Base-by-base conservation (phyloP, 2,329 filamentous ascomycete genomes). In the Nakataea oryzae region DNA sequence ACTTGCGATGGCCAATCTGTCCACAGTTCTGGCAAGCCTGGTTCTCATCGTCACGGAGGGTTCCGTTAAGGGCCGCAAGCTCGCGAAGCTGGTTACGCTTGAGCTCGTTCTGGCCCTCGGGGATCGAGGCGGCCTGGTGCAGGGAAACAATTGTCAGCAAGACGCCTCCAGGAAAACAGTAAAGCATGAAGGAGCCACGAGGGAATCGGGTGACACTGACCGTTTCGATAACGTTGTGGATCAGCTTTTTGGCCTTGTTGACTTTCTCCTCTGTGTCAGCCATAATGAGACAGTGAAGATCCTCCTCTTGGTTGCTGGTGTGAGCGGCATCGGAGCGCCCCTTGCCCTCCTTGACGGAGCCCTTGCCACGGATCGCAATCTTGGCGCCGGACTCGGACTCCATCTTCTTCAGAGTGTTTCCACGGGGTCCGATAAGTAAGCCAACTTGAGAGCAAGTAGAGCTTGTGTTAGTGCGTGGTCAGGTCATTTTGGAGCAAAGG, bases 321-420 rank as follows among this genome's bases (percentile, higher is more conserved):
- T 99, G 95, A 79, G 95, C 95, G 71, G 95, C 95, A 76, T 99
- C 95, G 80, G 95, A 97, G 69, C 95, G 92, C 69, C 95, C 95
- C 77, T 99, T 99, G 81, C 95, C 95, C 85, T 99, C 95, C 79
- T 99, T 99, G 75, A 99, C 95, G 71, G 95, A 99, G 74, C 95
- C 95, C 79, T 99, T 99, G 81, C 95, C 95, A 78, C 95, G 93
- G 74, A 99, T 99, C 69, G 95, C 95, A 81, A 99, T 99, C 78
- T 99, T 99, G 75, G 95, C 95, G 66, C 88, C 88, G 63, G 95
- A 99, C 79, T 99, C 93, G 72, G 88, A 86, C 76, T 99, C 95
- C 95, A 99, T 99, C 78, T 97, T 99, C 82, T 99, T 99, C 74
- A 99, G 81, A 69, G 95, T 99, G 76, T 99, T 99, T 79, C 95